Conservation (phyloP, 192 early-diverging fungal species). For the Rhizophagus clarus region DNA sequence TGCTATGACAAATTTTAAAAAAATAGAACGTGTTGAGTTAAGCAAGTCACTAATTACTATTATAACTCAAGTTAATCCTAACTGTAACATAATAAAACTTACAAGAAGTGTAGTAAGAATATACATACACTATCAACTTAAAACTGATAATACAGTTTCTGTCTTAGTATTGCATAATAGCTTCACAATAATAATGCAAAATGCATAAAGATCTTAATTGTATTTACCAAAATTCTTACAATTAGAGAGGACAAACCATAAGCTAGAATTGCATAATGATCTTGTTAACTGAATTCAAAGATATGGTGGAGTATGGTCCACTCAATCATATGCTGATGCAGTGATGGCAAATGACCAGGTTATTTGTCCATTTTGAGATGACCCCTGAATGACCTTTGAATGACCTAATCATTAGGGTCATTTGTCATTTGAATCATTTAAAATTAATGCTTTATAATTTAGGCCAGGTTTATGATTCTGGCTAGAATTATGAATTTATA, state of each 20-base stretch:
- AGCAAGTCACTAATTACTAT: neutral
- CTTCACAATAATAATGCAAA: conserved; percentile 16
- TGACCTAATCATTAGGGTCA: too few species aligned
- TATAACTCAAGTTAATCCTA: neutral
- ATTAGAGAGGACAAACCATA: neutral
- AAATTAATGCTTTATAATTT: too few species aligned
- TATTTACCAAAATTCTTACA: conserved; percentile 1
- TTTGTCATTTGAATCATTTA: too few species aligned
- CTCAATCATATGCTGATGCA: conserved; percentile 5
- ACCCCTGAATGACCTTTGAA: too few species aligned
- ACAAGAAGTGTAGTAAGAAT: neutral
- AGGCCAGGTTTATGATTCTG: too few species aligned
- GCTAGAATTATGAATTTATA: too few species aligned
- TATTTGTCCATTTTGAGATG: too few species aligned
- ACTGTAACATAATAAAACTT: neutral
- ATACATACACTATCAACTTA: neutral
- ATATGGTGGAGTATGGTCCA: neutral
- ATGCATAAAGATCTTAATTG: neutral
- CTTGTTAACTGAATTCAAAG: neutral
- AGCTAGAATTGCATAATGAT: neutral
- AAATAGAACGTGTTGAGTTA: conserved; percentile 4
- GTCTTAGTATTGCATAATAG: neutral
- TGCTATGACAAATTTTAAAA: neutral
- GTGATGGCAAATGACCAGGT: too few species aligned
- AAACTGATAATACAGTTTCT: neutral